Evolutionary conservation across 768 basidiomycete species (phyloP), one percentile per base, ranked within the genome.

Genomic region (Kwoniella sp.): DNA sequence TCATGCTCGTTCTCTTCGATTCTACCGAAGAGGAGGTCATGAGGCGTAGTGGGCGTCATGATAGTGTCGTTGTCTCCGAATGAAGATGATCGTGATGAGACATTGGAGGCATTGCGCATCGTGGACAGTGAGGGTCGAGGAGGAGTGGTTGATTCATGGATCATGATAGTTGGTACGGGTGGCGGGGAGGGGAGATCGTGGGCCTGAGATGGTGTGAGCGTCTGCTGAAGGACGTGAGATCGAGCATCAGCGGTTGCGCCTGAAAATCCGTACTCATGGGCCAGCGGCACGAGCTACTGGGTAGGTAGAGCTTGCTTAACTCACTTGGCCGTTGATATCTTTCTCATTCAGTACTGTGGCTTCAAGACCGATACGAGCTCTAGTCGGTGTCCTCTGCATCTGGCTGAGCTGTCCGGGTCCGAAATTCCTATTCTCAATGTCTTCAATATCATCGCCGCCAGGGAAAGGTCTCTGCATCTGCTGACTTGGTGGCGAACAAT

Each of bases 401-500:
- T 44, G 40, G 7, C 6, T 33, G 33, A 6, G 33, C 7, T 13
- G 6, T 6, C 33, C 33, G 33, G 13, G 33, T 13, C 40, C 40
- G 0, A 55, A 40, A 3, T 19, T 44, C 15, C 25, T 55, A 26
- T 44, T 55, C 33, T 37, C 44, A 22, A 44, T 44, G 33, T 50
- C 29, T 26, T 30, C 27, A 21, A 27, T 33, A 4, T 24, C 52
- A 19, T 40, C 27, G 9, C 52, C 60, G 21, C 33, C 52, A n/a
- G 29, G 26, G n/a, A 58, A 40, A 7, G 65, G 65, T 37, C 65
- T 46, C 19, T 52, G 37, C 65, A 67, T 67, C 54, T 61, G 59
- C 51, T 67, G 65, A 61, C 13, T 53, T 3, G 53, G 40, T 1
- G 54, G 60, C n/a, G 60, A 60, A n/a, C 26, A 27, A 26, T 67